phyloP scores from a whole-genome alignment of 73 alveolate genomes.

The Paramecium tetraurelia region DNA sequence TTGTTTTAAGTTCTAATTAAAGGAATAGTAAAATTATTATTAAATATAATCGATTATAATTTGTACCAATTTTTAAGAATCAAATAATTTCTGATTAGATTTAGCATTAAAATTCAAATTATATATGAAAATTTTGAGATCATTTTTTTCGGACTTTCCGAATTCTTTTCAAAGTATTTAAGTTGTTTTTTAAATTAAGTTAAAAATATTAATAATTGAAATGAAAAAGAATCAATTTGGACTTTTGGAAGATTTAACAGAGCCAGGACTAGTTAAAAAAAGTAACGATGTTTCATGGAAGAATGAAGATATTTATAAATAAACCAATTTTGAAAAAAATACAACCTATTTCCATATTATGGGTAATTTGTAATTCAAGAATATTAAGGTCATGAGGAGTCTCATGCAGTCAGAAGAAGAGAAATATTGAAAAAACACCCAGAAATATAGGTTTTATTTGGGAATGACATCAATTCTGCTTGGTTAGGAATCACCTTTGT shows the following conservation, averaged over 20 bases:
- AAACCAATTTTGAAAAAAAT: not conserved
- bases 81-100: not conserved
- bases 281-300: not conserved
- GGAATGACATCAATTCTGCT: constrained; percentile 11
- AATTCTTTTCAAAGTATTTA: not conserved
- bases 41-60: not conserved
- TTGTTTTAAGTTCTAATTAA: not conserved
- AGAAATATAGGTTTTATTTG: constrained; percentile 11
- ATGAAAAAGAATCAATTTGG: not conserved
- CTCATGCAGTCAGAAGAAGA: constrained; percentile 57
- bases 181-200: not conserved
- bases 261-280: not conserved
- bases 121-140: not conserved
- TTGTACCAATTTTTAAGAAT: not conserved
- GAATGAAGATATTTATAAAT: not conserved
- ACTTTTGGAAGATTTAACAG: not conserved
- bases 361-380: not conserved
- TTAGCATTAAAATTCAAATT: not conserved
- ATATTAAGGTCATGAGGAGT: constrained; percentile 44
- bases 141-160: not conserved
- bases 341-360: constrained; percentile 34
- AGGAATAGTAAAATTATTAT: not conserved
- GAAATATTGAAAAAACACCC: constrained; percentile 52
- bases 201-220: not conserved
- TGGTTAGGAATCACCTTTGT: constrained; percentile 43